Evolutionary conservation across 768 basidiomycete genomes (phyloP), one percentile per base, ranked within the genome.

Genomic region (Mycena floridula): DNA sequence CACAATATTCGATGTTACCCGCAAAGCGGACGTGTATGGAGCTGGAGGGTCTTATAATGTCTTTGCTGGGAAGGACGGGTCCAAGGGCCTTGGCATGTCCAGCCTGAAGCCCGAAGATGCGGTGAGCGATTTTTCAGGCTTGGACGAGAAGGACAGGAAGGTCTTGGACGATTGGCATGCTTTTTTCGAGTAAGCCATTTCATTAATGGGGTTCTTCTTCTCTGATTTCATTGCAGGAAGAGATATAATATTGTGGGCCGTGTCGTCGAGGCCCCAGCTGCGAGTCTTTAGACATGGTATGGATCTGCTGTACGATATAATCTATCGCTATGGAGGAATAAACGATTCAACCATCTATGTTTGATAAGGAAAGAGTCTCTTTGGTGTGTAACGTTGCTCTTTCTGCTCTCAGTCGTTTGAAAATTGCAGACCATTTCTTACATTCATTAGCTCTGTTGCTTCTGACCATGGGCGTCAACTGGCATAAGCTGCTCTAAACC

Each of bases 21-120:
- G 69, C 47, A 97, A 95, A 63, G 66, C 67, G 24, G 92, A 96
- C 49, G 86, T 93, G 53, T 99, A 99, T 55, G 95, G 95, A 2
- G 70, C 76, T 2, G 90, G 89, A 3, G 69, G 71, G 21, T 80
- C 85, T 3, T 91, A 93, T 64, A 75, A 79, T 52, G 64, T 95
- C 18, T 97, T 98, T 60, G 90, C 93, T 25, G 95, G 93, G 37
- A 95, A 89, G 66, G 95, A 99, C 57, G 95, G 83, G 0, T 94
- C 90, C 7, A 80, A 73, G 50, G 95, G 86, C 0, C 70, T 99
- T 6, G 95, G 92, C 35, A 83, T 82, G 80, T 92, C 89, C 42
- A 93, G 89, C 54, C 66, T 96, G 53, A 88, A 89, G 43, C 64
- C 70, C 4, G 85, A 91, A 62, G 82, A 98, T 57, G 95, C 94